Evolutionary conservation across 495 filamentous ascomycete species (phyloP).

Genomic region (Podospora pseudocomata): DNA sequence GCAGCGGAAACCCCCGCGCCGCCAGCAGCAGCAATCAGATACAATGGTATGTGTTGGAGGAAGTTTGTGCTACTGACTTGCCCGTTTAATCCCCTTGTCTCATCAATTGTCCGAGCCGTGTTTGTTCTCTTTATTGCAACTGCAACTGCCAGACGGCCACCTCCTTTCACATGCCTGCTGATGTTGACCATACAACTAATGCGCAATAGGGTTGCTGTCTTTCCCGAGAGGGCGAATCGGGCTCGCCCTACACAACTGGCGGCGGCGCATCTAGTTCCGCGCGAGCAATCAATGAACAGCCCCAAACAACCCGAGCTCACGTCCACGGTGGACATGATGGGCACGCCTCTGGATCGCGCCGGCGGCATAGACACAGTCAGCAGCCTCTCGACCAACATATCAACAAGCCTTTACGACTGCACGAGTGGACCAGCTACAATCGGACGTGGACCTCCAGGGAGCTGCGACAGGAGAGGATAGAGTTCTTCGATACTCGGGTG

Average conservation of each 20-base stretch:
- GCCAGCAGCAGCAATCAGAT: background rate
- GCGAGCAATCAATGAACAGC: conserved; percentile 42
- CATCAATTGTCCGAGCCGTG: background rate
- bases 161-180: background rate
- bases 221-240: conserved; percentile 40
- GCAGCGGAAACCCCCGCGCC: background rate
- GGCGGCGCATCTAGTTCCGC: conserved; percentile 39
- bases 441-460: conserved; percentile 44
- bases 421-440: conserved; percentile 47
- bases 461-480: conserved; percentile 48
- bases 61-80: background rate
- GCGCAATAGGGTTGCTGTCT: conserved; percentile 47
- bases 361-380: conserved; percentile 20
- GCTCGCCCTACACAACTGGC: conserved; percentile 42
- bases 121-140: too few relatives aligned
- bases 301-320: conserved; percentile 13
- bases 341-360: conserved; percentile 18
- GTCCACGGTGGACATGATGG: conserved; percentile 24
- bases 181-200: background rate
- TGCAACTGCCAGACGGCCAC: background rate
- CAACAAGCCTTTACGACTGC: conserved; percentile 46
- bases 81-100: background rate
- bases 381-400: conserved; percentile 42
- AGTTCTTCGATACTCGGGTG: conserved; percentile 82
- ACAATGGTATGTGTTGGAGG: background rate